Percentiles rank a stretch among this genome's conserved stretches.
Conservation (phyloP, 2,329 filamentous ascomycete species). For the Microcyclospora pomicola region DNA sequence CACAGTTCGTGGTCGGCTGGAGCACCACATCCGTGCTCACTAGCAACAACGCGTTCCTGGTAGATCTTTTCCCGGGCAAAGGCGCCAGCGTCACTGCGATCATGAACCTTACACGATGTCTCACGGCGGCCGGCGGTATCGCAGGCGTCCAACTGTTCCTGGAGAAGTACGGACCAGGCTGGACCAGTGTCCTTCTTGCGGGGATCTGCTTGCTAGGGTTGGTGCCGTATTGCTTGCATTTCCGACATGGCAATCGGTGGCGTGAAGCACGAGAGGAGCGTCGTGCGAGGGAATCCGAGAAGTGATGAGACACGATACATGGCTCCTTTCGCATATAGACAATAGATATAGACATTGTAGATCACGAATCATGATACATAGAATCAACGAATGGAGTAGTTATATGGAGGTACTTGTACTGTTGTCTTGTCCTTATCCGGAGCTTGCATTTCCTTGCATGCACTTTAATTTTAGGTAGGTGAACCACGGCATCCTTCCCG, state of each 20-base stretch:
- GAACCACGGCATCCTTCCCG: too few relatives aligned
- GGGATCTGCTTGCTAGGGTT: background rate
- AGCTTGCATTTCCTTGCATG: too few relatives aligned
- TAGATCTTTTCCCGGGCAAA: constrained; percentile 1
- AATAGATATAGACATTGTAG: too few relatives aligned
- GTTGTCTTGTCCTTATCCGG: too few relatives aligned
- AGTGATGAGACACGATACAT: too few relatives aligned
- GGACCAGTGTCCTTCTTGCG: background rate
- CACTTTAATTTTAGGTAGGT: too few relatives aligned
- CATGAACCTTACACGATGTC: background rate
- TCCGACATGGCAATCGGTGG: background rate
- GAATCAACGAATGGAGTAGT: too few relatives aligned
- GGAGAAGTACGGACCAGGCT: background rate
- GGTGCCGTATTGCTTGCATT: background rate
- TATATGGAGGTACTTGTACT: too few relatives aligned
- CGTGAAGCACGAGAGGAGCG: background rate
- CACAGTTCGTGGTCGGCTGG: background rate
- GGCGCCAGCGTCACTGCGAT: constrained; percentile 1
- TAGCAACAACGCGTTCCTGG: constrained; percentile 1
- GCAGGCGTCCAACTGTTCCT: background rate
- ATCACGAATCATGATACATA: too few relatives aligned
- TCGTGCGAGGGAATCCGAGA: too few relatives aligned
- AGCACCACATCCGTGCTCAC: constrained; percentile 1
- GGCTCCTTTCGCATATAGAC: too few relatives aligned
- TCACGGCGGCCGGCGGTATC: background rate